Percentiles rank a stretch among this genome's conserved stretches.
Conservation (phyloP, 2,329 filamentous ascomycete species). For the Fusarium setosum region DNA sequence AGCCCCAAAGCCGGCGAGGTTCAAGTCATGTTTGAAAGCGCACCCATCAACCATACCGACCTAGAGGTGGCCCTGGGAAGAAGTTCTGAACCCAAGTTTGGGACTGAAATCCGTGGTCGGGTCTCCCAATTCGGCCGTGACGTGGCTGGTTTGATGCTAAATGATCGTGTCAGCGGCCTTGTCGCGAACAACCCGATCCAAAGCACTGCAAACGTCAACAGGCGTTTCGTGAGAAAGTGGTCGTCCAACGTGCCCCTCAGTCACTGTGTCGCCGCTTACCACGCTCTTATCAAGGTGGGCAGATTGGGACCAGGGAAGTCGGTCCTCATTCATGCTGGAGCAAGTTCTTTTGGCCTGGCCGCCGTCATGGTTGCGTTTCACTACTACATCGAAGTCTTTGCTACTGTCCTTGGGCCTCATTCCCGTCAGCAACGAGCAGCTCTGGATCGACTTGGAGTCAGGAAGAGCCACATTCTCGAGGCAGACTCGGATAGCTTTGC, state of each 20-base stretch:
- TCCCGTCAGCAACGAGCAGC: slow-evolving; percentile 49
- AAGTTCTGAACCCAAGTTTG: slow-evolving; percentile 46
- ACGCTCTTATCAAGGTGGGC: slow-evolving; percentile 52
- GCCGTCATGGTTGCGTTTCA: slow-evolving; percentile 54
- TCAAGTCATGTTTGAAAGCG: slow-evolving; percentile 52
- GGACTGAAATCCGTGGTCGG: slow-evolving; percentile 55
- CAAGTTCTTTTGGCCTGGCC: slow-evolving; percentile 56
- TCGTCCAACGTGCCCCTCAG: slow-evolving; percentile 48
- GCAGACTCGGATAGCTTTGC: slow-evolving; percentile 49
- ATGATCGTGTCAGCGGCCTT: slow-evolving; percentile 57
- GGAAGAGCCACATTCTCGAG: slow-evolving; percentile 51
- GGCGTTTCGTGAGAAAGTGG: slow-evolving; percentile 50
- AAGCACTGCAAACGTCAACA: slow-evolving; percentile 48
- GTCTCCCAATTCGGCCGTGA: slow-evolving; percentile 49
- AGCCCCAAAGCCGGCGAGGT: slow-evolving; percentile 49
- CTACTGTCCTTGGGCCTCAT: slow-evolving; percentile 49
- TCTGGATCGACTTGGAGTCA: slow-evolving; percentile 50
- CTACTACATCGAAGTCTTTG: slow-evolving; percentile 54
- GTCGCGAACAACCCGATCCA: slow-evolving; percentile 49
- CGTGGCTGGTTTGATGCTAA: slow-evolving; percentile 46
- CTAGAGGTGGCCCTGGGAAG: slow-evolving; percentile 49
- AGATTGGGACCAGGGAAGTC: slow-evolving; percentile 41
- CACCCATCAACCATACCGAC: slow-evolving; percentile 51
- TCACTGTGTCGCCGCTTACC: slow-evolving; percentile 54
- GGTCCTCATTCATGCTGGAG: slow-evolving; percentile 58